Evolutionary conservation across 192 early-diverging fungal species (phyloP).

Genomic region (Chytriomyces hyalinus): DNA sequence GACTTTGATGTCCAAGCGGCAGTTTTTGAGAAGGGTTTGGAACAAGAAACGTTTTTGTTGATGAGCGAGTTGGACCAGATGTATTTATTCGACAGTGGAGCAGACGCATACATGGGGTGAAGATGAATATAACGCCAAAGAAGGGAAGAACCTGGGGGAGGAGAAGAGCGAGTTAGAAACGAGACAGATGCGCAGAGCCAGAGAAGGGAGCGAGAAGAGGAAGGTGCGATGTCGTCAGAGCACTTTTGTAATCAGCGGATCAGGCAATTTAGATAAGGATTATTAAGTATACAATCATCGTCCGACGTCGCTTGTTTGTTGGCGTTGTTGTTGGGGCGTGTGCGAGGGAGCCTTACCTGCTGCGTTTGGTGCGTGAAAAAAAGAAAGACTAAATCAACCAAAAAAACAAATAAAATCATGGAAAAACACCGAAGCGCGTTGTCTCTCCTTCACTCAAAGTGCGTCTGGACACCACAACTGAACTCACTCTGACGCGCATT

Average conservation of each 20-base stretch:
- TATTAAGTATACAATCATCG: slow-evolving; percentile 26
- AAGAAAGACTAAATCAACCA: background rate
- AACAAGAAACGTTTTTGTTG: no score
- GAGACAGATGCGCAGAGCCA: no score
- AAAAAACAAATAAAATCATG: background rate
- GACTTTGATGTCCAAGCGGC: no score
- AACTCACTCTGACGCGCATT: background rate
- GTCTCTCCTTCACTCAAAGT: slow-evolving; percentile 17
- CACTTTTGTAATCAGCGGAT: slow-evolving; percentile 33
- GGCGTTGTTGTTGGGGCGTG: background rate
- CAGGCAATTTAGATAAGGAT: slow-evolving; percentile 34
- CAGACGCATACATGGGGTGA: no score
- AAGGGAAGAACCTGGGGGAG: no score
- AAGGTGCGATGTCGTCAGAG: background rate
- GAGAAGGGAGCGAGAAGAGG: background rate
- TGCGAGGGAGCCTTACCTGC: background rate
- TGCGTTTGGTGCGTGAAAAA: background rate
- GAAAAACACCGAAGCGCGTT: slow-evolving; percentile 4
- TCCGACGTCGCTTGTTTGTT: background rate
- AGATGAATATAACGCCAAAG: no score
- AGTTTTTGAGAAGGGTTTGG: no score
- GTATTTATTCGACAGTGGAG: no score
- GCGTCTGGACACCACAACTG: background rate
- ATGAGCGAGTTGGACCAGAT: no score
- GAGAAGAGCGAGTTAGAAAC: no score